These are phyloP conservation scores for Hortaea sp. DNA, from an alignment of 2,329 filamentous ascomycete genomes.

Conservation along the genomic window DNA sequence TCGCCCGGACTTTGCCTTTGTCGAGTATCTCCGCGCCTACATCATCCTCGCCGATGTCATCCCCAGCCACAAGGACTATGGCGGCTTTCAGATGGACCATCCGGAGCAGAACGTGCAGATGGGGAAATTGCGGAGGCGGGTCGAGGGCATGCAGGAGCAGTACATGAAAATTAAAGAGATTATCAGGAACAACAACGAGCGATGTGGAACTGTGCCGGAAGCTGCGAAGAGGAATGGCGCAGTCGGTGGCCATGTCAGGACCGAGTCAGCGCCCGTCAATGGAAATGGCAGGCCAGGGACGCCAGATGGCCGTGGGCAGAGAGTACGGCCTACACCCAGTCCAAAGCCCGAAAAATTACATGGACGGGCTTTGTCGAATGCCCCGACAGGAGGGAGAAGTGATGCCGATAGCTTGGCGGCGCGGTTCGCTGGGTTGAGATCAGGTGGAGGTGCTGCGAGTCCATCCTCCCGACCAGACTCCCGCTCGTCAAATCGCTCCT, in stretches of 20 bases:
- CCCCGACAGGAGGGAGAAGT: constrained; percentile 14
- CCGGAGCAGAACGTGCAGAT: constrained; percentile 39
- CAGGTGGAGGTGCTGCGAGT: constrained; percentile 1
- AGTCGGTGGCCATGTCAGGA: constrained; percentile 4
- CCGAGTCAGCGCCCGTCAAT: constrained; percentile 10
- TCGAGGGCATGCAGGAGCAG: constrained; percentile 26
- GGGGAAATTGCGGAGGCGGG: constrained; percentile 26
- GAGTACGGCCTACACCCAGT: constrained; percentile 20
- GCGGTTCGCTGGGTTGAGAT: constrained; percentile 8
- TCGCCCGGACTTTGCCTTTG: constrained; percentile 63
- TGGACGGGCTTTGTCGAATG: constrained; percentile 43
- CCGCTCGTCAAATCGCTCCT: constrained; percentile 17
- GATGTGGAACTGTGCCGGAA: constrained; percentile 40
- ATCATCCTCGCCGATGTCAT: constrained; percentile 70
- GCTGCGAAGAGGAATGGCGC: not conserved
- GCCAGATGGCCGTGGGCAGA: constrained; percentile 7
- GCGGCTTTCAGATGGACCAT: constrained; percentile 43
- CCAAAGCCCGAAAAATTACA: constrained; percentile 60
- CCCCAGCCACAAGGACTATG: constrained; percentile 65
- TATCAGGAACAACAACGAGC: constrained; percentile 42
- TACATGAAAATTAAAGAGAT: constrained; percentile 40
- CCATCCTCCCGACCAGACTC: constrained; percentile 15
- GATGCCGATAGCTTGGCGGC: constrained; percentile 4
- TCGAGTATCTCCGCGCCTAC: constrained; percentile 74
- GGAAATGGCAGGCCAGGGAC: constrained; percentile 1